Percentiles rank a stretch among this genome's conserved stretches.
Evolutionary conservation across 768 basidiomycete species (phyloP).

Genomic region (Calocybe indica): DNA sequence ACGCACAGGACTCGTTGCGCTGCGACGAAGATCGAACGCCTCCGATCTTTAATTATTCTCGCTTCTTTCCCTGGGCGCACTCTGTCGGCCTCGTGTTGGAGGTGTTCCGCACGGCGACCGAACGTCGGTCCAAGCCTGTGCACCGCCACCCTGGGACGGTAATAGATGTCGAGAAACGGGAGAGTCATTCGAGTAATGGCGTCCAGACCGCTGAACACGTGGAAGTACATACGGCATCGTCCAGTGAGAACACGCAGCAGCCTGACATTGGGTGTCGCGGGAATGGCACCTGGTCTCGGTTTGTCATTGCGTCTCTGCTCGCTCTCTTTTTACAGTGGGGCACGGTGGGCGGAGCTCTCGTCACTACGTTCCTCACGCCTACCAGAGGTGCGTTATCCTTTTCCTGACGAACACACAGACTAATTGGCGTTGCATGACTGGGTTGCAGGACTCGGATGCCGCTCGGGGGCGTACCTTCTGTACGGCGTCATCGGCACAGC

Average conservation of each 20-base stretch:
- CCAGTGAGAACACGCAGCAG: slow-evolving; percentile 1
- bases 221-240: too few species aligned
- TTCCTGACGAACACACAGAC: neutral
- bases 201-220: too few species aligned
- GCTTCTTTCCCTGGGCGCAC: slow-evolving; percentile 14
- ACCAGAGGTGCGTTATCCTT: slow-evolving; percentile 13
- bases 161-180: neutral
- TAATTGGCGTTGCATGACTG: neutral
- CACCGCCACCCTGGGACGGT: neutral
- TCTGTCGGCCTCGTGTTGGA: slow-evolving; percentile 7
- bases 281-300: slow-evolving; percentile 6
- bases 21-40: slow-evolving; percentile 12
- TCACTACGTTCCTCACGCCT: slow-evolving; percentile 15
- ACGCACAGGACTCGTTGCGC: neutral
- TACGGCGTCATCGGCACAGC: slow-evolving; percentile 16
- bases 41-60: slow-evolving; percentile 17
- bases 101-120: slow-evolving; percentile 6
- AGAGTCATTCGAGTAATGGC: too few species aligned
- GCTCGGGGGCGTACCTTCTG: slow-evolving; percentile 16
- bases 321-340: slow-evolving; percentile 19
- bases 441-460: slow-evolving; percentile 14
- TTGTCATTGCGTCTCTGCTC: slow-evolving; percentile 7
- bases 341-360: slow-evolving; percentile 16
- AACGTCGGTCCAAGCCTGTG: neutral
- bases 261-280: slow-evolving; percentile 2